Base-by-base conservation (phyloP, 768 basidiomycete species). In the Russula foetens region DNA sequence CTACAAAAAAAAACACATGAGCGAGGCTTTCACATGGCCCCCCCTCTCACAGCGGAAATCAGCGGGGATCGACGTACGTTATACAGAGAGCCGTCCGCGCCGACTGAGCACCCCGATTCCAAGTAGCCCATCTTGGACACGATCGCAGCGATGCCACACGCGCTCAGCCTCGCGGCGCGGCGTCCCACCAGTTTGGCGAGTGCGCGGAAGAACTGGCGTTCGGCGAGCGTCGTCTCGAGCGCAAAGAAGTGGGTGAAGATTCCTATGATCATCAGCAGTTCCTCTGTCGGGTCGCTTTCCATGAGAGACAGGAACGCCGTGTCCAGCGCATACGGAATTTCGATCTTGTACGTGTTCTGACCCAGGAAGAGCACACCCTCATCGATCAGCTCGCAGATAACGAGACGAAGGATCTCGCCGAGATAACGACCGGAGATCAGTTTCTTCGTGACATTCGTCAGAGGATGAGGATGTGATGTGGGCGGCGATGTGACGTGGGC, bases 211-310 rank as follows among this genome's bases (percentile, higher is more conserved):
- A 99, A 98, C 70, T 96, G 90, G 26, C 96, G 88, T 74, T 99
- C 96, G 7, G 92, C 92, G 29, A 95, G 79, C 1, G 96, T 98
- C 26, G 97, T 98, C 75, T 98, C 95, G 45, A 98, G 77, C 41
- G 90, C 90, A 70, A 94, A 98, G 80, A 98, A 98, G 77, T 98
- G 92, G 7, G 88, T 84, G 77, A 99, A 98, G 68, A 99, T 92
- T 49, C 96, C 96, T 69, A 97, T 92, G 71, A 94, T 84, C 84
- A 96, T 97, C 52, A 98, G 81, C 48, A 96, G 84, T 68, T 99
- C 96, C 69, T 98, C 96, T 29, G 96, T 99, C 1, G 90, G 86
- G 73, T 98, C 96, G 68, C 92, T 90, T 76, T 98, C 96, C 88
- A 99, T 97, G 46, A 98, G 79, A 44, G 92, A 95, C 63, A 99